Evolutionary conservation across 148 eudicot genomes (phyloP).

Genomic region (Rhododendron kiyosumense): DNA sequence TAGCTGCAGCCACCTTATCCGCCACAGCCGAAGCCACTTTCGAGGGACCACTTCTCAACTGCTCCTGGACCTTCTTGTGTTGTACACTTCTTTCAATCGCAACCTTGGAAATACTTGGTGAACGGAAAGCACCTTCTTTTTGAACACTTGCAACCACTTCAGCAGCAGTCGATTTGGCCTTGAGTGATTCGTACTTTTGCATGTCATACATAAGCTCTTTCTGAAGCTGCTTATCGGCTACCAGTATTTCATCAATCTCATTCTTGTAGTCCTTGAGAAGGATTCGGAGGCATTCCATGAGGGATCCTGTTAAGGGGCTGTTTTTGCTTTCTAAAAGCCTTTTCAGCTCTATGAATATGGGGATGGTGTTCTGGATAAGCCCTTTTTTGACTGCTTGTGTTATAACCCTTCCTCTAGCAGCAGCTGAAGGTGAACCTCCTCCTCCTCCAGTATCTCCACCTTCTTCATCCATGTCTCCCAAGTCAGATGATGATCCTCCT

Average conservation of each 20-base stretch:
- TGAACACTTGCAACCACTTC: slow-evolving; percentile 49
- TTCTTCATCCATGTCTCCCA: slow-evolving; percentile 64
- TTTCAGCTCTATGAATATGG: slow-evolving; percentile 91
- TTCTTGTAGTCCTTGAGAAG: slow-evolving; percentile 96
- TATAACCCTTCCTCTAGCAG: slow-evolving; percentile 71
- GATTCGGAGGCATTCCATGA: slow-evolving; percentile 88
- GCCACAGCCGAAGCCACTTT: slow-evolving; percentile 74
- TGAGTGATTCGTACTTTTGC: slow-evolving; percentile 62
- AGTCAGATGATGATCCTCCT: slow-evolving; percentile 56
- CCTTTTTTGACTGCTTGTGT: slow-evolving; percentile 87
- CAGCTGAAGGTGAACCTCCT: slow-evolving; percentile 31
- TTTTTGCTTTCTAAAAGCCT: slow-evolving; percentile 69
- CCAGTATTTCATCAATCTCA: slow-evolving; percentile 83
- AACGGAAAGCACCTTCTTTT: slow-evolving; percentile 25
- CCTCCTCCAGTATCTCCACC: slow-evolving; percentile 41
- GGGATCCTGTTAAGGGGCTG: slow-evolving; percentile 89
- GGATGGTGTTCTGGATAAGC: slow-evolving; percentile 86
- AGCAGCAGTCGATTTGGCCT: slow-evolving; percentile 53
- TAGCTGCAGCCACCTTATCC: slow-evolving; percentile 59
- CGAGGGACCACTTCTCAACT: slow-evolving; percentile 24
- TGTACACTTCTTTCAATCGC: slow-evolving; percentile 11
- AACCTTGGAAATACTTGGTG: slow-evolving; percentile 29
- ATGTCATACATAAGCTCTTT: slow-evolving; percentile 88
- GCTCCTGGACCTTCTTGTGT: slow-evolving; percentile 26
- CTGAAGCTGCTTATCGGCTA: slow-evolving; percentile 90